Evolutionary conservation across 2,329 filamentous ascomycete species (phyloP).

Genomic region (Epicoccum nigrum): DNA sequence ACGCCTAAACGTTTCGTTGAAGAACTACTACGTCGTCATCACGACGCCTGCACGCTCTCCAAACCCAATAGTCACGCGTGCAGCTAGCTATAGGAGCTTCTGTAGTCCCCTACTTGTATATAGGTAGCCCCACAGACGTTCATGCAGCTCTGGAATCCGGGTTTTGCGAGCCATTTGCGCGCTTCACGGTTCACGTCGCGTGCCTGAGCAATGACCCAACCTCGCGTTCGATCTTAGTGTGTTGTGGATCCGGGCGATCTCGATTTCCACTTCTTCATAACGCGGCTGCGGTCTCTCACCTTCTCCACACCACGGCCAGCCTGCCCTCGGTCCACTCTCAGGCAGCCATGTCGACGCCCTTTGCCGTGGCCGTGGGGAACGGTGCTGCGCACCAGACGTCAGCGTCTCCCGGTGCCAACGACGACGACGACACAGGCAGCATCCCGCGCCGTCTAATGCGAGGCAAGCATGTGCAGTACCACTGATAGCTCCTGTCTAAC

Average conservation of each 20-base stretch:
- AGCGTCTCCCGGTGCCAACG: slow-evolving; percentile 27
- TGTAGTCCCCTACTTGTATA: not conserved
- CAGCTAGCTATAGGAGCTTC: slow-evolving; percentile 21
- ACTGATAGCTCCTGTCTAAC: slow-evolving; percentile 25
- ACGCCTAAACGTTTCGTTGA: slow-evolving; percentile 30
- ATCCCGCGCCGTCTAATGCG: slow-evolving; percentile 54
- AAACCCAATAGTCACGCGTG: slow-evolving; percentile 19
- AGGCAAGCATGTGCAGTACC: slow-evolving; percentile 43
- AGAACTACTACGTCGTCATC: slow-evolving; percentile 11
- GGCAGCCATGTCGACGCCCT: slow-evolving; percentile 45
- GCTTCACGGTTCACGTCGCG: slow-evolving; percentile 34
- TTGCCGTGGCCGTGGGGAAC: slow-evolving; percentile 26
- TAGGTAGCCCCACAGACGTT: slow-evolving; percentile 1
- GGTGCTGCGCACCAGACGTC: slow-evolving; percentile 31
- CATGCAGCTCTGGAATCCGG: slow-evolving; percentile 17
- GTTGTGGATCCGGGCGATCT: slow-evolving; percentile 20
- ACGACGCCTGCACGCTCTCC: slow-evolving; percentile 17
- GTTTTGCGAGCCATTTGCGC: slow-evolving; percentile 10
- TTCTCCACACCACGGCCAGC: slow-evolving; percentile 26
- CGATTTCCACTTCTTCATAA: slow-evolving; percentile 27
- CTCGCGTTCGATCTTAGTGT: slow-evolving; percentile 30
- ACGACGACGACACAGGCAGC: slow-evolving; percentile 36
- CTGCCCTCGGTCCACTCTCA: slow-evolving; percentile 22
- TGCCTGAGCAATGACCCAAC: slow-evolving; percentile 46
- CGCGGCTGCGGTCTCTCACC: slow-evolving; percentile 19